A percentile compares a stretch with the other conserved stretches of the same genome.
Evolutionary conservation across 495 filamentous ascomycete genomes (phyloP).

Genomic region (Xylaria cubensis): DNA sequence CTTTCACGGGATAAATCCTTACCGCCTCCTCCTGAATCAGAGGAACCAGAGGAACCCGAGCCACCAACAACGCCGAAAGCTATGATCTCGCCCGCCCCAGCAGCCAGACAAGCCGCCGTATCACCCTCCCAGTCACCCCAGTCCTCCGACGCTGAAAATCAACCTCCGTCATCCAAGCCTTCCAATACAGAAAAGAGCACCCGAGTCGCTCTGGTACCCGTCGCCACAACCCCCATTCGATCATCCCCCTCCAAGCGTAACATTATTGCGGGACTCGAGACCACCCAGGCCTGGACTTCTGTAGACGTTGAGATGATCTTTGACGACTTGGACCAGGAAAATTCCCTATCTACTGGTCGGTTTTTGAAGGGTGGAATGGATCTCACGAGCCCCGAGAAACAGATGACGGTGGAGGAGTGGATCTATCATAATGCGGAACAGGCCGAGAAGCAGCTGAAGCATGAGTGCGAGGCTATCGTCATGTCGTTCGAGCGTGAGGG

Average conservation of each 20-base stretch:
- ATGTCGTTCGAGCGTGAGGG: constrained; percentile 83
- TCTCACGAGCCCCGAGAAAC: constrained; percentile 80
- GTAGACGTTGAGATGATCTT: constrained; percentile 74
- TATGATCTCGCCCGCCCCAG: constrained; percentile 37
- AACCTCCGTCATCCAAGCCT: constrained; percentile 69
- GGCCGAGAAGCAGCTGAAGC: constrained; percentile 77
- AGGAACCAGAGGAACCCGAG: constrained; percentile 30
- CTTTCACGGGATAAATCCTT: constrained; percentile 38
- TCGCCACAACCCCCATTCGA: constrained; percentile 62
- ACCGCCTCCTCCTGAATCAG: constrained; percentile 39
- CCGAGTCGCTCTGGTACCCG: constrained; percentile 52
- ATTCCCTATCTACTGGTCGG: constrained; percentile 42
- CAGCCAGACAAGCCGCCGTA: constrained; percentile 46
- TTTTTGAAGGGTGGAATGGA: constrained; percentile 56
- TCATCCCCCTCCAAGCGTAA: constrained; percentile 71
- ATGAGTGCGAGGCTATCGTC: constrained; percentile 83
- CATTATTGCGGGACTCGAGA: constrained; percentile 63
- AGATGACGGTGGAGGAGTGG: constrained; percentile 94
- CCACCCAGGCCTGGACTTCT: constrained; percentile 70
- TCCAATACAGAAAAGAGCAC: constrained; percentile 44
- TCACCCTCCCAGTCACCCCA: constrained; percentile 71
- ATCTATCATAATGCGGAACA: constrained; percentile 77
- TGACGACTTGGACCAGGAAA: constrained; percentile 64
- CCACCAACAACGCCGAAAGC: constrained; percentile 47
- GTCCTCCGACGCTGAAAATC: constrained; percentile 82